These are phyloP conservation scores for Globisporangium alternatum DNA, from an alignment of 352 stramenopile species.

Conservation along the genomic window DNA sequence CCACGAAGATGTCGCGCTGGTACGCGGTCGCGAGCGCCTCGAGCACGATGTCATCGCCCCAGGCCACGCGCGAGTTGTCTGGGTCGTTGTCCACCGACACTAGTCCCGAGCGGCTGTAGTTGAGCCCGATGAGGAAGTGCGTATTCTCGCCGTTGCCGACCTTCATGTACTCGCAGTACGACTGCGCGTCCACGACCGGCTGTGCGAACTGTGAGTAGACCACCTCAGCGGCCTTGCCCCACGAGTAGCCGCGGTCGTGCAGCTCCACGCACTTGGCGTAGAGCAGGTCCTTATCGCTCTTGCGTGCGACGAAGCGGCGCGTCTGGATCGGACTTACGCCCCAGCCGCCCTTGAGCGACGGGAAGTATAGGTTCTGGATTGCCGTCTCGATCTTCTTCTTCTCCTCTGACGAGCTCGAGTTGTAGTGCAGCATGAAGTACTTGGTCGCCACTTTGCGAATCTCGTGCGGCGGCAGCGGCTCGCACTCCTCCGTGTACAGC, in stretches of 20 bases:
- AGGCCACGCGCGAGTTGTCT: constrained; percentile 76
- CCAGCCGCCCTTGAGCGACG: constrained; percentile 77
- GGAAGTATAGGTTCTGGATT: constrained; percentile 86
- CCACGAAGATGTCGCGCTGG: constrained; percentile 87
- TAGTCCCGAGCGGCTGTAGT: constrained; percentile 73
- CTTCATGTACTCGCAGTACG: constrained; percentile 87
- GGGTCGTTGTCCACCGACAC: constrained; percentile 82
- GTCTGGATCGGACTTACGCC: constrained; percentile 82
- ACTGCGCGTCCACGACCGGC: constrained; percentile 64
- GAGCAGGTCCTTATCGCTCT: constrained; percentile 69
- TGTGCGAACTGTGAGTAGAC: constrained; percentile 76
- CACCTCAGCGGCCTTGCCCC: constrained; percentile 68
- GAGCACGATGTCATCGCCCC: constrained; percentile 84
- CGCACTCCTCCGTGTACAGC: constrained; percentile 82
- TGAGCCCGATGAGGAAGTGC: constrained; percentile 78
- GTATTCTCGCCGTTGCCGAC: constrained; percentile 72
- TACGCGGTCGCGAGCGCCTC: constrained; percentile 84
- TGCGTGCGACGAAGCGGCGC: constrained; percentile 66
- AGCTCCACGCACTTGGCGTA: constrained; percentile 76
- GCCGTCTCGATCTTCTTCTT: constrained; percentile 78
- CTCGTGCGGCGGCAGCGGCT: constrained; percentile 59
- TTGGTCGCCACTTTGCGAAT: constrained; percentile 76
- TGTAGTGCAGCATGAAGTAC: constrained; percentile 76
- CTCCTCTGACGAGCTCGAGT: constrained; percentile 49
- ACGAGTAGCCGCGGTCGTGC: constrained; percentile 76